Base-by-base conservation (phyloP, 2,329 filamentous ascomycete genomes). In the Domatiomyces catenatus region DNA sequence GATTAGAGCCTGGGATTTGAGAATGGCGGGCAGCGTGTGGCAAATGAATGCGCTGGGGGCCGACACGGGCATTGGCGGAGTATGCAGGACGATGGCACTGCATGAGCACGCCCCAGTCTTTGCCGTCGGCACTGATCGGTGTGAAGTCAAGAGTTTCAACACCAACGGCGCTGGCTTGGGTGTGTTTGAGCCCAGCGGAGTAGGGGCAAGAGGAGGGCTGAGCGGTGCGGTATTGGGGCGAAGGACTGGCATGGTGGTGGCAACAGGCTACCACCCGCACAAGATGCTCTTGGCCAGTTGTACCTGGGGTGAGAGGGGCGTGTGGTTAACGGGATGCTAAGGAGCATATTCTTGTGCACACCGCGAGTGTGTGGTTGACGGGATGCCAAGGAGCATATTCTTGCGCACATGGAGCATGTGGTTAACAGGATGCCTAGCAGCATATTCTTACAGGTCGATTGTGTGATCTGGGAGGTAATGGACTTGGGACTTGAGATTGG, bases 61-160 rank as follows among this genome's bases (percentile, higher is more conserved):
- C 43, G 24, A 17, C 6, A 17, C 48, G 10, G 45, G n/a, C 20
- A 18, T 48, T 20, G 48, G 48, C 10, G 48, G 32, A 7, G 20
- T 83, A 7, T 75, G 94, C 54, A 80, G 88, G 50, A 94, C 86
- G 17, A 76, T 94, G 51, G 92, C 85, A 64, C 89, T 92, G 43
- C 92, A 98, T 66, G 92, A 98, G 67, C 92, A 98, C 67, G 79
- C 94, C 49, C 92, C 92, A 22, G 89, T 98, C 10, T 95, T 98
- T 71, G 87, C 87, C 59, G 80, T 89, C 54, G 92, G 92, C 60
- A 92, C 88, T 22, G 89, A 88, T 50, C 78, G 84, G 47, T 89
- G 94, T 63, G 77, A 81, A 20, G 86, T 96, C 61, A 93, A 93
- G 67, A 81, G 94, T 18, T 95, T 92, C 74, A 95, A 94, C 68